Base-by-base conservation (phyloP, 495 filamentous ascomycete genomes). In the Darksidea phi region DNA sequence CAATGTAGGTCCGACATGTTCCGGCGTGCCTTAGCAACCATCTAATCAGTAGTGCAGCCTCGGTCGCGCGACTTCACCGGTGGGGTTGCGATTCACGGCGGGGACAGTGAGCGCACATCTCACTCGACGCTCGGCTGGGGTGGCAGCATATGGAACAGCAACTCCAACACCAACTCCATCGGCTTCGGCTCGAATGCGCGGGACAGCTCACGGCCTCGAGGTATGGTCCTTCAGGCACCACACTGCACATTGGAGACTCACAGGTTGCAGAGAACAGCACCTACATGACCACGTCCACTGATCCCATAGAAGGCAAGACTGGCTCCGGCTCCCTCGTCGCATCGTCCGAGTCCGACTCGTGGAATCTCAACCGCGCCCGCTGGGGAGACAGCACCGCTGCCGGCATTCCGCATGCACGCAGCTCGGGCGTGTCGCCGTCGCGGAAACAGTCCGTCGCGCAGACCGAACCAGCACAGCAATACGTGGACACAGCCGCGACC, bases 321-420 rank as follows among this genome's bases (percentile, higher is more conserved):
- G 87, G 88, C 23, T 89, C 87, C 1, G 78, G 84, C 24, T 86
- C 86, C 32, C 70, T 90, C 26, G 70, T 88, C 42, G 77, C 82
- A 1, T 79, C 84, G 1, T 88, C 86, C 1, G 85, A 87, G 65
- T 80, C 83, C 1, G 85, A 90, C 66, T 73, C 72, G 32, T 83
- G 80, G 80, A 74, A 69, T 25, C 76, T 76, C 15, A 71, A 77
- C 32, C 79, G 76, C 38, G 60, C 77, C 2, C 78, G 80, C 0
- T 88, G 86, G 87, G 77, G 75, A 18, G 82, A 83, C 53, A 71
- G 74, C n/a, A 76, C 75, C 0, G 72, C 79, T 5, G 71, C 73
- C 17, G 69, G 69, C 23, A 48, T 80, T 24, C 70, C 79, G 25
- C 74, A 79, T 53, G 64, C 70, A 23, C 73, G 79, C 48, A 80